Evolutionary conservation across 2,329 filamentous ascomycete genomes (phyloP).

Genomic region (Botrytis galanthina): DNA sequence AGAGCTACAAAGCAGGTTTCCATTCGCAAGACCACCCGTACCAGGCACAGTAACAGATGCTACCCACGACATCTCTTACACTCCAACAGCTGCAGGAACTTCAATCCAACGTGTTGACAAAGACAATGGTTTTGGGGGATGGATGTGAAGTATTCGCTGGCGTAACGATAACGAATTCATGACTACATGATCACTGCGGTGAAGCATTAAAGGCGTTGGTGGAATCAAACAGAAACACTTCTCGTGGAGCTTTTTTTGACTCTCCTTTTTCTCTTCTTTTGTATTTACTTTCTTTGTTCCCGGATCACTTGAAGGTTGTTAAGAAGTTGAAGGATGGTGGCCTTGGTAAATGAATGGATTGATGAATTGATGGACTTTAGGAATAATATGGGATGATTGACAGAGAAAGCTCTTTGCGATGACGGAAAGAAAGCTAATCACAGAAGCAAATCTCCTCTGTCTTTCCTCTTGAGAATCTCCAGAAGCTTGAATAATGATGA

Average conservation of each 20-base stretch:
- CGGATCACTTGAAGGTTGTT: not conserved
- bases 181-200: not conserved
- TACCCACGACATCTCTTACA: not conserved
- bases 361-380: not conserved
- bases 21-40: not conserved
- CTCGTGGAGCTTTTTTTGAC: not conserved
- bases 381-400: not conserved
- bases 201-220: not conserved
- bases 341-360: slow-evolving; percentile 41
- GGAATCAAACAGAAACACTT: not conserved
- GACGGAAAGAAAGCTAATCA: not conserved
- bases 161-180: not conserved
- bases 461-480: not conserved
- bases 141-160: not conserved
- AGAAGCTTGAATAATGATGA: not conserved
- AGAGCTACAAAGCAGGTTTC: not conserved
- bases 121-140: not conserved
- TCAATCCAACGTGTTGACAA: not conserved
- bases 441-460: not conserved
- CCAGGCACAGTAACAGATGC: not conserved
- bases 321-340: not conserved
- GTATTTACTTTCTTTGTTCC: not conserved
- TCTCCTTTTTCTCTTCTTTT: not conserved
- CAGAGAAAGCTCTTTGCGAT: not conserved
- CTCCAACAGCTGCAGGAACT: not conserved